Evolutionary conservation across 1,139 yeast species (phyloP).

Genomic region (Zhuliangozyma blackwelliae): DNA sequence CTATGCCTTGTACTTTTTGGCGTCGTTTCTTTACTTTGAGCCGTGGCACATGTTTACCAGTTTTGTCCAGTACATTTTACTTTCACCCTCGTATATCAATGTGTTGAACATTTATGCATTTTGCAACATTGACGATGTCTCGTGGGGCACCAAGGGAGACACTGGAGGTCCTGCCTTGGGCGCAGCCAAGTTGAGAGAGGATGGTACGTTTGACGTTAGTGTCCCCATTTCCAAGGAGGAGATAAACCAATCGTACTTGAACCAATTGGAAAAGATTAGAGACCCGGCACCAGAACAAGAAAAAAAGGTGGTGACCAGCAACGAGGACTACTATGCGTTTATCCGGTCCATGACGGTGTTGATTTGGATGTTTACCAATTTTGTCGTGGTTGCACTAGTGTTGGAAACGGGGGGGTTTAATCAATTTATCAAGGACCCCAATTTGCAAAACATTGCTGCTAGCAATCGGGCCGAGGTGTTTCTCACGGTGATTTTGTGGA

Average conservation of each 20-base stretch:
- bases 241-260: slow-evolving; percentile 55
- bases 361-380: slow-evolving; percentile 75
- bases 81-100: slow-evolving; percentile 46
- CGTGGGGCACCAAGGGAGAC: slow-evolving; percentile 52
- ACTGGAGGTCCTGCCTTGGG: slow-evolving; percentile 44
- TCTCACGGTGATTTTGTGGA: slow-evolving; percentile 72
- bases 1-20: slow-evolving; percentile 43
- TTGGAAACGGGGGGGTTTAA: slow-evolving; percentile 64
- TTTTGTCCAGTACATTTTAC: slow-evolving; percentile 41
- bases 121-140: slow-evolving; percentile 48
- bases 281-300: slow-evolving; percentile 28
- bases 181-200: slow-evolving; percentile 61
- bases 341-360: slow-evolving; percentile 78
- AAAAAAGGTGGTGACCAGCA: slow-evolving; percentile 34
- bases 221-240: slow-evolving; percentile 63
- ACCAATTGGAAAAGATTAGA: slow-evolving; percentile 60
- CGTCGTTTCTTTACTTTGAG: slow-evolving; percentile 45
- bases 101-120: slow-evolving; percentile 48
- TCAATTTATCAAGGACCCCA: slow-evolving; percentile 23
- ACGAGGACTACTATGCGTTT: slow-evolving; percentile 74
- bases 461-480: slow-evolving; percentile 40
- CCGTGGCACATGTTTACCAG: slow-evolving; percentile 54
- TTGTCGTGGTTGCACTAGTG: slow-evolving; percentile 66
- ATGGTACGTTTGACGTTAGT: slow-evolving; percentile 63
- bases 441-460: slow-evolving; percentile 18